A percentile compares a stretch with the other conserved stretches of the same genome.
Evolutionary conservation across 2,329 filamentous ascomycete genomes (phyloP).

Genomic region (Immersiporthe knoxdaviesiana): DNA sequence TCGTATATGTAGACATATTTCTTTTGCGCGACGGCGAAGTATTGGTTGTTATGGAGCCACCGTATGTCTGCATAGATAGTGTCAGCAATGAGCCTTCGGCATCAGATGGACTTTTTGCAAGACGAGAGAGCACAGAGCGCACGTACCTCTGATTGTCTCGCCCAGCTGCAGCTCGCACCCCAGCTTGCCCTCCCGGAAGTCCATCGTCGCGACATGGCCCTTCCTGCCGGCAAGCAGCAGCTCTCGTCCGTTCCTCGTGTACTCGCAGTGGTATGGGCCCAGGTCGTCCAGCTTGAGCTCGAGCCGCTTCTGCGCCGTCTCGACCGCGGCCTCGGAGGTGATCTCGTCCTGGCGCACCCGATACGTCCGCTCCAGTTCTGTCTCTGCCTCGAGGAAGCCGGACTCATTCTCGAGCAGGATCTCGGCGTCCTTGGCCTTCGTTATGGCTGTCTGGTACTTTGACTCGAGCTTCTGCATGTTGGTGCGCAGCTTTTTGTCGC

Average conservation of each 20-base stretch:
- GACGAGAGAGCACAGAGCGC: too few species aligned
- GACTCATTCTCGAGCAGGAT: conserved; percentile 85
- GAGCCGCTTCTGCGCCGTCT: conserved; percentile 90
- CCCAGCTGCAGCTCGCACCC: conserved; percentile 89
- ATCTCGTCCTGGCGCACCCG: conserved; percentile 91
- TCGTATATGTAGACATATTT: conserved; percentile 98
- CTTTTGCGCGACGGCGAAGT: conserved; percentile 94
- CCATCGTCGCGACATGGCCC: conserved; percentile 94
- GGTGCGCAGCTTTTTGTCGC: conserved; percentile 86
- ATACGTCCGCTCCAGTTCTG: conserved; percentile 88
- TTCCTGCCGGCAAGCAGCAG: conserved; percentile 86
- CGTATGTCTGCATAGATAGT: conserved; percentile 63
- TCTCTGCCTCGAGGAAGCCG: conserved; percentile 87
- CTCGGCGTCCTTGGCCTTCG: conserved; percentile 92
- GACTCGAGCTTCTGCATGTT: conserved; percentile 78
- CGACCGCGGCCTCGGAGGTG: conserved; percentile 70
- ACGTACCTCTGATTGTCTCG: conserved; percentile 73
- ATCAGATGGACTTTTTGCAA: neutral
- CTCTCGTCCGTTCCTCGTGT: conserved; percentile 85
- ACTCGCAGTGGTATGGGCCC: conserved; percentile 87
- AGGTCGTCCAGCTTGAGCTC: conserved; percentile 81
- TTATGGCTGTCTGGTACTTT: conserved; percentile 78
- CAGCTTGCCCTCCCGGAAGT: conserved; percentile 91
- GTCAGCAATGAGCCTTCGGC: neutral
- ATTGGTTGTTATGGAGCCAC: conserved; percentile 94